phyloP scores from a whole-genome alignment of 2,329 filamentous ascomycete genomes.

The Karstenula rhodostoma region DNA sequence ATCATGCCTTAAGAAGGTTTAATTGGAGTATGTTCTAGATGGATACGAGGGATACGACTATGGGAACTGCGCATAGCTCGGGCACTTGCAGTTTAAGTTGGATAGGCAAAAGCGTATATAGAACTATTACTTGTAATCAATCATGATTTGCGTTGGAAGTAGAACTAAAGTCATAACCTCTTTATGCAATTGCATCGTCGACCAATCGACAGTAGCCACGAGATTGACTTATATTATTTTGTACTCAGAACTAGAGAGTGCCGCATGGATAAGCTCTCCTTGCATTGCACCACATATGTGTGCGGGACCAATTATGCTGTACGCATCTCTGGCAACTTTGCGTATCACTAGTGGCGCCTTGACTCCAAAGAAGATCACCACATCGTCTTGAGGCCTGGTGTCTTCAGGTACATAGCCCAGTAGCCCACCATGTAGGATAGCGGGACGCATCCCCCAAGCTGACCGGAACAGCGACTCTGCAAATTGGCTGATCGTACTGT shows the following conservation, averaged over 20 bases:
- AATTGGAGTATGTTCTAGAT: too few relatives aligned
- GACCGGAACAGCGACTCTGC: conserved; percentile 11
- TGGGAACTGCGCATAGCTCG: too few relatives aligned
- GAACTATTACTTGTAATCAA: too few relatives aligned
- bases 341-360: conserved; percentile 13
- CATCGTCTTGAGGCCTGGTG: conserved; percentile 1
- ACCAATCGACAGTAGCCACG: too few relatives aligned
- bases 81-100: too few relatives aligned
- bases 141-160: too few relatives aligned
- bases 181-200: too few relatives aligned
- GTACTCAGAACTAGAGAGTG: neutral
- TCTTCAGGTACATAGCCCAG: conserved; percentile 11
- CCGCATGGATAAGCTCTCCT: conserved; percentile 1
- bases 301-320: conserved; percentile 9
- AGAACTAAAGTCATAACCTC: too few relatives aligned
- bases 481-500: neutral
- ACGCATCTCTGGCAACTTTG: neutral
- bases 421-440: neutral
- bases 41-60: too few relatives aligned
- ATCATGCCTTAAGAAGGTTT: too few relatives aligned
- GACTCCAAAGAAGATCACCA: conserved; percentile 12
- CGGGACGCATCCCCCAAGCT: conserved; percentile 14
- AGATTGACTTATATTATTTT: neutral
- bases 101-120: too few relatives aligned
- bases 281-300: conserved; percentile 13